Base-by-base conservation (phyloP, 371 early-diverging fungal species). In the Mucor mucedo region DNA sequence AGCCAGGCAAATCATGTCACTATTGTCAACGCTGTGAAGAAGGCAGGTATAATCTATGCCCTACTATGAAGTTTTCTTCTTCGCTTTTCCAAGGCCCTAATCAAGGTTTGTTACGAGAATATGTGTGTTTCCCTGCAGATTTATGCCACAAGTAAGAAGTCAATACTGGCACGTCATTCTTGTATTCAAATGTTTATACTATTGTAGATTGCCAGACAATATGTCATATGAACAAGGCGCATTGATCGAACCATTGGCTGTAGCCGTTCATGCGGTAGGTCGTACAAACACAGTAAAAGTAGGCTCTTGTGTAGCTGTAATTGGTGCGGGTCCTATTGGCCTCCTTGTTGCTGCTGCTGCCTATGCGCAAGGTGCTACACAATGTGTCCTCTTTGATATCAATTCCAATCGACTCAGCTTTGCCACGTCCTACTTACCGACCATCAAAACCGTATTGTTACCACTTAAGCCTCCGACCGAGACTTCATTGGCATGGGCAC, bases 1-100 rank as follows among this genome's bases (percentile, higher is more conserved):
- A 78, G 27, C 79, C 79, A n/a, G 93, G 93, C n/a, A 85, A 83
- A 14, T 85, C 88, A 29, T 86, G 84, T 39, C 83, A 84, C 57
- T 75, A 77, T 41, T 84, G 82, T 50, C 62, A 70, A 6, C 63
- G 76, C 42, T 86, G 86, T 65, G 72, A 73, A 35, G 16, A 21
- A 4, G 82, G 81, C 16, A 66, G 69, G 33, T 76, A 84, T 41
- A 76, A 81, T 41, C 55, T 75, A 44, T 86, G 86, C 47, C 53
- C 65, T 16, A 73, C 80, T 14, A 72, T 69, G 70, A 58, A 65
- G 2, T 80, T 77, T 69, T 75, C 58, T 50, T 63, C 50, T 28
- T 72, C 76, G 41, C 75, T 78, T 16, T 77, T 78, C 6, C 75
- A 75, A 2, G 78, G 78, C 45, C 78, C 78, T n/a, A 58, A 67